Base-by-base conservation (phyloP, 305 asterid species). In the Lippia alba region DNA sequence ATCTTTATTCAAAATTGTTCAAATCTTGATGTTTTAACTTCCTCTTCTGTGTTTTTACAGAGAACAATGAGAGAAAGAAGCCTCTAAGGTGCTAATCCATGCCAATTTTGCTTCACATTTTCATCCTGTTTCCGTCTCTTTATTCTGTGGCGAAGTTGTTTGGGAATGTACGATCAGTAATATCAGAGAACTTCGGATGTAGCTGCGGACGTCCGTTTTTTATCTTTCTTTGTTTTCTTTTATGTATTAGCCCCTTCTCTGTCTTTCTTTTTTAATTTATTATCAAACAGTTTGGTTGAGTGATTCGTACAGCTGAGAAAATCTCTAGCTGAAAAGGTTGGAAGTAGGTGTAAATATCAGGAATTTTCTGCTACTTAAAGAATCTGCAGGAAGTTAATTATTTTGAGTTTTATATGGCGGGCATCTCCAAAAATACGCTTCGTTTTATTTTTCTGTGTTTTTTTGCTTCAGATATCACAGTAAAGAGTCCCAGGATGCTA, bases 11-110 rank as follows among this genome's bases (percentile, higher is more conserved):
- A 64, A 70, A 49, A 45, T 58, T 68, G 30, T 39, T 60, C 59
- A 75, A 78, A 56, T 80, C 78, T 80, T 83, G 81, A 67, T 64
- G 66, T 67, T 69, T 69, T 56, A 64, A 39, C 78, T 58, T 67
- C 70, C 17, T 61, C 9, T 58, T 50, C 6, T 57, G 63, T 63
- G 56, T 40, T 61, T 61, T 72, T 40, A 61, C 64, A 56, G 61
- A 72, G 56, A 58, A 44, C 50, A 73, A 66, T 48, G 36, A 61
- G 64, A 56, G 49, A 73, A 64, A 67, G 62, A 60, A 55, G 72
- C 12, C 69, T 61, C 53, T 62, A 49, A 72, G 59, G 66, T 63
- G 53, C 46, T 46, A 12, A 65, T 18, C 24, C 57, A 32, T 54
- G 67, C 73, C 60, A 72, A 44, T 76, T 64, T 76, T 69, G 71